Evolutionary conservation across 345 rosid species (phyloP), one percentile per base, ranked within the genome.

Genomic region (Syzygium oleosum): DNA sequence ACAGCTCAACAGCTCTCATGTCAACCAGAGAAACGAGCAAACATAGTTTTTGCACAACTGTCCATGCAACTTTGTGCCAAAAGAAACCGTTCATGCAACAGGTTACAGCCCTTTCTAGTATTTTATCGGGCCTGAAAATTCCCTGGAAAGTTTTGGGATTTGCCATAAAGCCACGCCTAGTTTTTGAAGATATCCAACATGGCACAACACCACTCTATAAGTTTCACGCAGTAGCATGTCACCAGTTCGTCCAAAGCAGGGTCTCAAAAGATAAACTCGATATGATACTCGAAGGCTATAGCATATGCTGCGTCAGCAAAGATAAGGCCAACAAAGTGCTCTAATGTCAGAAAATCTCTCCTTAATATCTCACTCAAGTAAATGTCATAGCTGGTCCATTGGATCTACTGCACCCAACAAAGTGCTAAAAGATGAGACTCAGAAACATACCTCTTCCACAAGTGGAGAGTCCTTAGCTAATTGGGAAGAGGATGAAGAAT

Each of bases 401-500:
- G 41, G 49, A 73, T 73, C 83, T 73, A 38, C 8, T 19, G 83
- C 15, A 3, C 83, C 27, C 46, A 73, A 22, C 83, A 19, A 73
- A 38, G 49, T 73, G 46, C 51, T 29, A 15, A 54, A 1, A 54
- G 49, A 58, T 2, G 6, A 78, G 52, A 86, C 52, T 84, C 34
- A 52, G 49, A 61, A 80, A 5, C 52, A 52, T 96, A 96, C 99
- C 99, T 98, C 99, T 88, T 98, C 99, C 98, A 94, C 93, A 85
- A 96, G 88, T 14, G 95, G 97, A 38, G 96, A 89, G 89, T 98
- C 99, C 91, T 95, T 92, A 77, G 93, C 94, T 90, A 98, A 90
- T 88, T 98, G 99, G 80, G 99, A 90, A 51, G 99, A 86, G 84
- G 99, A 98, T 52, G 97, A 89, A 85, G 99, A 96, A 78, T 92